These are phyloP conservation scores for Buddleja alternifolia DNA, from an alignment of 257 asterid genomes.

Conservation along the genomic window DNA sequence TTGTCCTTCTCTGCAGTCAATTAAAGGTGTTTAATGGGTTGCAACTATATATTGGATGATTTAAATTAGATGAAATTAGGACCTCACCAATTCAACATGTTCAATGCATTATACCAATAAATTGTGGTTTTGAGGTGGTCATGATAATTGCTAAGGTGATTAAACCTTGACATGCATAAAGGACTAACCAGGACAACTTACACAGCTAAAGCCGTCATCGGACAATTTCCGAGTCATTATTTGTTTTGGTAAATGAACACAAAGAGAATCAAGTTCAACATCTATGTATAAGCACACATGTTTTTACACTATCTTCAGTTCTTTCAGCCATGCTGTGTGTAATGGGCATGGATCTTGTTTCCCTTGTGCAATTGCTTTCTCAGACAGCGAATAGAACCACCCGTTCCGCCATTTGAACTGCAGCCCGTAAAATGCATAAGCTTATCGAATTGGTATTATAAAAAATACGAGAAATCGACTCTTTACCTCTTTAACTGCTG, in stretches of 20 bases:
- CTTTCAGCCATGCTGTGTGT: slow-evolving; percentile 95
- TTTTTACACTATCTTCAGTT: slow-evolving; percentile 66
- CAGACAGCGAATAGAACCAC: slow-evolving; percentile 89
- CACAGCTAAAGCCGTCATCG: not conserved
- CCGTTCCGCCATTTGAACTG: slow-evolving; percentile 99
- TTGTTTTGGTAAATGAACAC: not conserved
- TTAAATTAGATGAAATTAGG: too few relatives aligned
- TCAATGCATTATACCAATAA: too few relatives aligned
- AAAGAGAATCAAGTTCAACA: not conserved
- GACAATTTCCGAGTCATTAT: not conserved
- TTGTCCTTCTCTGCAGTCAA: too few relatives aligned
- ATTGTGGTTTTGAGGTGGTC: too few relatives aligned
- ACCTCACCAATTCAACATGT: too few relatives aligned
- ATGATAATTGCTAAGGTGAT: too few relatives aligned
- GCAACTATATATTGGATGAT: too few relatives aligned
- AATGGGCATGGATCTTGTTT: slow-evolving; percentile 90
- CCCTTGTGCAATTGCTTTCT: slow-evolving; percentile 79
- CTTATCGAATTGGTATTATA: not conserved
- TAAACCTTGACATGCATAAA: not conserved
- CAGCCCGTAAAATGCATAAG: slow-evolving; percentile 12
- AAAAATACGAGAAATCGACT: not conserved
- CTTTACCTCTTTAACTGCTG: slow-evolving; percentile 94
- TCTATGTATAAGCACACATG: not conserved
- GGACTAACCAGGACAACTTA: not conserved
- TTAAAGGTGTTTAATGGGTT: too few relatives aligned